phyloP scores from a whole-genome alignment of 495 filamentous ascomycete species.

The Neurospora sublineolata region DNA sequence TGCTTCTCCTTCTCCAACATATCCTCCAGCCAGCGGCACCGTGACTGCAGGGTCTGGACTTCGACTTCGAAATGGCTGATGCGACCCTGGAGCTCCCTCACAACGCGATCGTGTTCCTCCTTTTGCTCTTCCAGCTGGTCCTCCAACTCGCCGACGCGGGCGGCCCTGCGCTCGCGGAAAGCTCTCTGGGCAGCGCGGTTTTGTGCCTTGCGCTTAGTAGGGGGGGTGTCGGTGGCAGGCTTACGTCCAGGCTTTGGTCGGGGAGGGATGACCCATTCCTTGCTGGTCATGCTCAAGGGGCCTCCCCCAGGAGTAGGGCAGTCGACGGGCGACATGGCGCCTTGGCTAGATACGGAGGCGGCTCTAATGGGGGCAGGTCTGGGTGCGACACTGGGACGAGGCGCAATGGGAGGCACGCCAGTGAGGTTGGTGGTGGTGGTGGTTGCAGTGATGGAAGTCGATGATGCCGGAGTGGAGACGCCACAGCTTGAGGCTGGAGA shows the following conservation, averaged over 20 bases:
- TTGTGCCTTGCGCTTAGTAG: constrained; percentile 85
- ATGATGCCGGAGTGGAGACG: constrained; percentile 15
- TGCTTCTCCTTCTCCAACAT: constrained; percentile 32
- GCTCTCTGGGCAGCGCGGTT: constrained; percentile 87
- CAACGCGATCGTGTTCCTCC: constrained; percentile 34
- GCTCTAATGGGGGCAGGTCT: constrained; percentile 7
- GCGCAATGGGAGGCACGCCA: constrained; percentile 13
- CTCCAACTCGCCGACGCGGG: constrained; percentile 75
- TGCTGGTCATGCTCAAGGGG: constrained; percentile 50
- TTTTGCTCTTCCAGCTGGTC: constrained; percentile 62
- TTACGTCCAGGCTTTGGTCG: constrained; percentile 89
- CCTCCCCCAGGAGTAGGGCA: constrained; percentile 11
- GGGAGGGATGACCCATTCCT: constrained; percentile 81
- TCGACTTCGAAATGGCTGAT: constrained; percentile 35
- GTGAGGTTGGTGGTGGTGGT: neutral
- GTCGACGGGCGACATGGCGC: constrained; percentile 15
- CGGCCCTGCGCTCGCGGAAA: constrained; percentile 78
- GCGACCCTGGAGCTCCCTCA: constrained; percentile 35
- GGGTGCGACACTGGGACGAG: constrained; percentile 17
- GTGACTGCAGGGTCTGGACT: constrained; percentile 29
- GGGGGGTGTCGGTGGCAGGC: constrained; percentile 81
- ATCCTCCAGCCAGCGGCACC: constrained; percentile 31
- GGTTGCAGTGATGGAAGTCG: constrained; percentile 4
- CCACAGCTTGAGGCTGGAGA: constrained; percentile 11
- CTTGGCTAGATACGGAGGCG: constrained; percentile 9